Base-by-base conservation (phyloP, 257 asterid genomes). In the Gentiana dahurica region DNA sequence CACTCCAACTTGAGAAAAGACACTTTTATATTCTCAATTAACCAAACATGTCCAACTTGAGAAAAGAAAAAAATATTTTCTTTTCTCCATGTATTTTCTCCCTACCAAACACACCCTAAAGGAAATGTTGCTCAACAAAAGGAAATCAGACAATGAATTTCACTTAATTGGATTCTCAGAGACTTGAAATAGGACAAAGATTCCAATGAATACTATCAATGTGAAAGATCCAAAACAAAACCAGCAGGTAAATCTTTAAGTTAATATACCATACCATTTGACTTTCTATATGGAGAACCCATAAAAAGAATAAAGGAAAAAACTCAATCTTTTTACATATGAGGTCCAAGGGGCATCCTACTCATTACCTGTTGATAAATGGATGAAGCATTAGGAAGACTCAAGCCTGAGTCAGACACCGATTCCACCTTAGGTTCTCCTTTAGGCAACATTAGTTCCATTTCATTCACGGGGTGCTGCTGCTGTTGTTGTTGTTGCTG, bases 291-390 rank as follows among this genome's bases (percentile, higher is more conserved):
- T 9, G 50, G 57, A 44, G 11, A 61, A 58, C 56, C 50, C 65
- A 66, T 77, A 77, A 70, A 59, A n/a, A 41, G 3, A 5, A 41
- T 7, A 5, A 41, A 41, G 5, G 6, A 41, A 41, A 5, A 41
- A 10, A 53, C 24, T 34, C 24, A 58, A 57, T 49, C 66, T 67
- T 73, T 67, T 73, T 79, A 83, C 79, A 83, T 77, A 46, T 79
- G 76, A 47, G 82, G 87, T 73, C 93, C 94, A 38, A 65, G 86
- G 33, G 91, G 82, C 75, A 81, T 62, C 66, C 83, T 69, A 68
- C 66, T 73, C 91, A 81, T 74, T 45, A 75, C 73, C 76, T 80
- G 95, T 73, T 74, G 81, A 75, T 77, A 85, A 61, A 70, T 75
- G 3, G 86, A 58, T 34, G 80, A 57, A 41, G 80, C 71, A 64